phyloP scores from a whole-genome alignment of 2,329 filamentous ascomycete species.

The Lachnellula arida region DNA sequence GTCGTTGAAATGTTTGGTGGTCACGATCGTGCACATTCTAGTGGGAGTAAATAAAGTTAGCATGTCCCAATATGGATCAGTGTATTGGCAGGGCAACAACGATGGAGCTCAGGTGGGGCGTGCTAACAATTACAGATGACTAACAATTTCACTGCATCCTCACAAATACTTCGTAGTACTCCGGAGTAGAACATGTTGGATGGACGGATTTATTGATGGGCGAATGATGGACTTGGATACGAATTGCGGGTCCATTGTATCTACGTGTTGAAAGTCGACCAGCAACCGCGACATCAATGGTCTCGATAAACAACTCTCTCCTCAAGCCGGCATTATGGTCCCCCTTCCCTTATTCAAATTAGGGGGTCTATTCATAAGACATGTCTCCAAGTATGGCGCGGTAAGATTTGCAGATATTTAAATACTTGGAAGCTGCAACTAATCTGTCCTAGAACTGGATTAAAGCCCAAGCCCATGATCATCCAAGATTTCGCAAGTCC shows the following conservation, averaged over 20 bases:
- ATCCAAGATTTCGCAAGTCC: constrained; percentile 54
- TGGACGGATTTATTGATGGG: neutral
- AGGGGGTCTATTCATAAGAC: constrained; percentile 57
- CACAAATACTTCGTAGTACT: too few relatives aligned
- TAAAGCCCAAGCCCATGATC: constrained; percentile 61
- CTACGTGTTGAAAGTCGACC: neutral
- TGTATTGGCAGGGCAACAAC: neutral
- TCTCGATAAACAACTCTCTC: neutral
- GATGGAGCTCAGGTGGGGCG: neutral
- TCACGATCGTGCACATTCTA: neutral
- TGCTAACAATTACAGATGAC: neutral
- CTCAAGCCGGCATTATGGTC: constrained; percentile 45
- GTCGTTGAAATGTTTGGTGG: neutral
- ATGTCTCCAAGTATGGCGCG: constrained; percentile 65
- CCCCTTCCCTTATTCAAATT: constrained; percentile 65
- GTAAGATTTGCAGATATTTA: constrained; percentile 38
- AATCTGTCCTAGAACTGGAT: constrained; percentile 52
- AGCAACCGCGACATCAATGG: neutral
- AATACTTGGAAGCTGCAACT: constrained; percentile 4
- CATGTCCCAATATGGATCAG: neutral
- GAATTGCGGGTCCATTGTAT: neutral
- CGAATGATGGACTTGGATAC: neutral
- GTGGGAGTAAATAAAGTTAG: neutral
- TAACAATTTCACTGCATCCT: neutral
- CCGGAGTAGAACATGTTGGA: neutral